Evolutionary conservation across 345 rosid genomes (phyloP).

Genomic region (Populus euphratica): DNA sequence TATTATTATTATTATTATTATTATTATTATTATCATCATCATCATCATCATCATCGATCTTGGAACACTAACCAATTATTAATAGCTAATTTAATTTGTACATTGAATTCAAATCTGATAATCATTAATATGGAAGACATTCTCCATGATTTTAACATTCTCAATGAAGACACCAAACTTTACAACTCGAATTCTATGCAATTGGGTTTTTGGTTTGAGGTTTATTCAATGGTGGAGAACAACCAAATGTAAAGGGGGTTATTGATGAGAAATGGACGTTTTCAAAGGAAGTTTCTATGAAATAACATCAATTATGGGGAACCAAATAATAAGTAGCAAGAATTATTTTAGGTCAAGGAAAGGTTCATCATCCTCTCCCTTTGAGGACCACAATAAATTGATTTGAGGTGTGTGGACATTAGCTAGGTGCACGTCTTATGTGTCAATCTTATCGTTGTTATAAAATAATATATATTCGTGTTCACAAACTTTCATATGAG

Average conservation of each 20-base stretch:
- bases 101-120: too few relatives aligned
- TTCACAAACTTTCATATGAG: too few relatives aligned
- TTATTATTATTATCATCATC: too few relatives aligned
- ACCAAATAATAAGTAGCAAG: too few relatives aligned
- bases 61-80: too few relatives aligned
- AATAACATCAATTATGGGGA: not conserved
- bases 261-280: not conserved
- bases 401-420: not conserved
- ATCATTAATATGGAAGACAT: not conserved
- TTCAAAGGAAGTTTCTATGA: not conserved
- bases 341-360: not conserved
- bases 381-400: not conserved
- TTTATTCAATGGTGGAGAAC: not conserved
- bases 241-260: not conserved
- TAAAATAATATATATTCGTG: not conserved
- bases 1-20: too few relatives aligned
- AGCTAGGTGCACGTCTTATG: not conserved
- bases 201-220: not conserved
- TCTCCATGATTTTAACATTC: not conserved
- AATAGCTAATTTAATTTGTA: too few relatives aligned
- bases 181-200: too few relatives aligned
- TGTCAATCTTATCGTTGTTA: not conserved
- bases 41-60: too few relatives aligned
- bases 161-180: not conserved
- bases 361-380: not conserved